Conservation (phyloP, 179 eudicot genomes). For the Monotropa hypopitys region DNA sequence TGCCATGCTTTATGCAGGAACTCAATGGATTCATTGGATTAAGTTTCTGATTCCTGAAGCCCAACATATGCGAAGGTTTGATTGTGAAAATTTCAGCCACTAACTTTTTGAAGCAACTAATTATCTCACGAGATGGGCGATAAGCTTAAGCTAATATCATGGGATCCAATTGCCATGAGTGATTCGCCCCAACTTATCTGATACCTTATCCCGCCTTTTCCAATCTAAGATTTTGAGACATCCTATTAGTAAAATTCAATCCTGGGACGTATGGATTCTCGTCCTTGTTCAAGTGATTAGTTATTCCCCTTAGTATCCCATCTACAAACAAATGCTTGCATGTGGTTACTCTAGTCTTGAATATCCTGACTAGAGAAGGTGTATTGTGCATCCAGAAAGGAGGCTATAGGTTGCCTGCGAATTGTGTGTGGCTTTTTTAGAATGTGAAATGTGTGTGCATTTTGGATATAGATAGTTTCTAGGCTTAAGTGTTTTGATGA, state of each 20-base stretch:
- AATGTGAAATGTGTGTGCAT: background rate
- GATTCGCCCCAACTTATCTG: background rate
- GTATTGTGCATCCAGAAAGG: background rate
- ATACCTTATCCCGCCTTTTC: background rate
- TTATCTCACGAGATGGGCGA: background rate
- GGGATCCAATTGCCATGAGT: background rate
- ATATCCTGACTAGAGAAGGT: background rate
- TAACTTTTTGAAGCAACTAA: background rate
- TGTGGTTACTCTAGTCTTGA: background rate
- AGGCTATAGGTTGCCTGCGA: background rate
- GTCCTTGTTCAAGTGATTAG: background rate
- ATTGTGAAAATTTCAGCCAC: background rate
- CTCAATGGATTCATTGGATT: background rate
- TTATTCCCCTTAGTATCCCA: background rate
- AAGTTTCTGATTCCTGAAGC: background rate
- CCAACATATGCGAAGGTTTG: background rate
- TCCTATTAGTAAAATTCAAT: background rate
- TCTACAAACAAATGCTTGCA: background rate
- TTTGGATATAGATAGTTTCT: background rate
- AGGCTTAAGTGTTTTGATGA: no score
- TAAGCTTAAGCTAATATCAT: background rate
- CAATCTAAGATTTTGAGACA: background rate
- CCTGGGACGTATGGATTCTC: background rate
- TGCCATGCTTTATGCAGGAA: background rate
- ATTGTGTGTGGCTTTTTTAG: no score